These are phyloP conservation scores for Vaccinium vitisidaea DNA, from an alignment of 148 eudicot species.

Conservation along the genomic window DNA sequence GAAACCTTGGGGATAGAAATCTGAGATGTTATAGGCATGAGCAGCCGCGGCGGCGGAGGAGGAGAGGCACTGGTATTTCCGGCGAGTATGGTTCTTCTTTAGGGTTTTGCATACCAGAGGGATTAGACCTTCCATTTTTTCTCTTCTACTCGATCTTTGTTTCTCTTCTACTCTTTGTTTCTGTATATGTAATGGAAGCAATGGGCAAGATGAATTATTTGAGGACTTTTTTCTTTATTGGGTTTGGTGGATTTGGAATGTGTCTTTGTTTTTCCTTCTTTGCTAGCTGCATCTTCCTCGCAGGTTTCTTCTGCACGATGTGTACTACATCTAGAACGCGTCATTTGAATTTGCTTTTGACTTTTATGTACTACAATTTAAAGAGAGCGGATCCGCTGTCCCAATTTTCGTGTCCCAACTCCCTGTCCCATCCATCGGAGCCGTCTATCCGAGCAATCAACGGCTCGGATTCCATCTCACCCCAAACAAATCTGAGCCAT, in stretches of 20 bases:
- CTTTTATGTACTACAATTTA: no score
- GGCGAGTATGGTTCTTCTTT: constrained; percentile 6
- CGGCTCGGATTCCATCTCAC: no score
- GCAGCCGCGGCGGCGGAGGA: constrained; percentile 20
- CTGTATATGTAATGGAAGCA: background rate
- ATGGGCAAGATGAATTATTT: background rate
- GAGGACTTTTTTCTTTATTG: no score
- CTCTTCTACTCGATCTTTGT: background rate
- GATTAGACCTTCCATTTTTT: constrained; percentile 14
- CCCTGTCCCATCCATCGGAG: no score
- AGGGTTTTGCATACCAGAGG: constrained; percentile 2
- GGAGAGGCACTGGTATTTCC: constrained; percentile 36
- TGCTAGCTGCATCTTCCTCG: background rate
- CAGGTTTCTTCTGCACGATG: background rate
- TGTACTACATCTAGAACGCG: background rate
- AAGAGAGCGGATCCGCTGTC: no score
- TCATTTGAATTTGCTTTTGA: background rate
- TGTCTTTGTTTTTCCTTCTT: background rate
- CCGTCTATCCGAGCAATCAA: no score
- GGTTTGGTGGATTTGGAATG: background rate
- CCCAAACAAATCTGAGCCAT: no score
- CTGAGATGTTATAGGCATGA: constrained; percentile 33
- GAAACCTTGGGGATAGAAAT: constrained; percentile 30
- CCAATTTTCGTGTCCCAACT: no score
- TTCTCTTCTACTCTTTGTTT: background rate